phyloP scores from a whole-genome alignment of 108 stramenopile species.

The Tribonema minus region DNA sequence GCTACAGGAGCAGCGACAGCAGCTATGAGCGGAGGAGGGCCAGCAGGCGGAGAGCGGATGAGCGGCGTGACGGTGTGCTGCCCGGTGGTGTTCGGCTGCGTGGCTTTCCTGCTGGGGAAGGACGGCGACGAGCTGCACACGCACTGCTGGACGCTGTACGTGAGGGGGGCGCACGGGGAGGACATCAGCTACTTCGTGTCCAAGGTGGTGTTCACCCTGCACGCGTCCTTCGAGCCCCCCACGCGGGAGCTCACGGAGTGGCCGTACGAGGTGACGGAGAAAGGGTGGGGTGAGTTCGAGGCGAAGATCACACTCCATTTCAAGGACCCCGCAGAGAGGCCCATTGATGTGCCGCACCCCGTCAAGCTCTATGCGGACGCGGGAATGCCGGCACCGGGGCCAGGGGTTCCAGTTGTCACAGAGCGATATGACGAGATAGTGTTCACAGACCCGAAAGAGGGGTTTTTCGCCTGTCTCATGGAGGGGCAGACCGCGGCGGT shows the following conservation, averaged over 20 bases:
- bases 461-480: conserved; percentile 48
- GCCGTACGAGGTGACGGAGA: conserved; percentile 71
- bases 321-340: conserved; percentile 69
- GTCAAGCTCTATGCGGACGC: conserved; percentile 71
- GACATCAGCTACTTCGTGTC: conserved; percentile 71
- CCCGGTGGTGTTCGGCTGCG: conserved; percentile 85
- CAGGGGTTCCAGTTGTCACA: conserved; percentile 61
- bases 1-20: too few species aligned
- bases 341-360: conserved; percentile 67
- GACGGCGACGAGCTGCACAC: conserved; percentile 73
- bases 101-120: conserved; percentile 82
- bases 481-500: conserved; percentile 13
- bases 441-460: conserved; percentile 65
- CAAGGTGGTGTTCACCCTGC: conserved; percentile 92
- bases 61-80: too few species aligned
- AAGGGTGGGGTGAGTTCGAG: conserved; percentile 98
- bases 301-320: conserved; percentile 82
- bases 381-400: conserved; percentile 9
- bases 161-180: conserved; percentile 78
- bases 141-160: conserved; percentile 74
- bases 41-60: too few species aligned
- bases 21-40: too few species aligned
- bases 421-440: conserved; percentile 95
- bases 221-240: conserved; percentile 78
- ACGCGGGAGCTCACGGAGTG: conserved; percentile 27